Evolutionary conservation across 768 basidiomycete species (phyloP).

Genomic region (Hericium erinaceus): DNA sequence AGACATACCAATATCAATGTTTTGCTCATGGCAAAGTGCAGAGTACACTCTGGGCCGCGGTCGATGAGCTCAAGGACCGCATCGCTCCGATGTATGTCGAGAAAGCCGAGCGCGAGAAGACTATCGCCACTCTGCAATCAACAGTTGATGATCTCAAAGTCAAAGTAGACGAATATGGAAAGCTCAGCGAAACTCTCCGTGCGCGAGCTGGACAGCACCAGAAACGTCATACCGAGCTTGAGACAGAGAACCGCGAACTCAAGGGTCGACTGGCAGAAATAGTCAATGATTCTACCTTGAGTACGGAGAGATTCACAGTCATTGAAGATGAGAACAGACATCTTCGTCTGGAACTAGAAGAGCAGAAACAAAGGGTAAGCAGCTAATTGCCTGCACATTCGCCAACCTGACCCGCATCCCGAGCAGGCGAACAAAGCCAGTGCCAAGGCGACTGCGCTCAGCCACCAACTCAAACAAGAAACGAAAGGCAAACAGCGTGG

Average conservation of each 20-base stretch:
- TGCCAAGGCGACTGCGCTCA: too few relatives aligned
- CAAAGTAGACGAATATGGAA: neutral
- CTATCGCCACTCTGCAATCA: neutral
- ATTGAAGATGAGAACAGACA: too few relatives aligned
- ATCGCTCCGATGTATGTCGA: neutral
- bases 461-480: too few relatives aligned
- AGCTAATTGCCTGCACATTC: too few relatives aligned
- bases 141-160: neutral
- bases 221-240: neutral
- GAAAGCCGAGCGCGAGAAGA: neutral
- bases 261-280: too few relatives aligned
- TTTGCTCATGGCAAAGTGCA: neutral
- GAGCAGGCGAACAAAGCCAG: too few relatives aligned
- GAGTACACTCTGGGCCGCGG: neutral
- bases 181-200: neutral
- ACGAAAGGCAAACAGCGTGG: neutral
- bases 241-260: neutral
- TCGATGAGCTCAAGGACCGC: neutral
- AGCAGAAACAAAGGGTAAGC: too few relatives aligned
- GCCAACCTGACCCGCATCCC: too few relatives aligned
- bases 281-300: too few relatives aligned
- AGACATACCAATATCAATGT: neutral
- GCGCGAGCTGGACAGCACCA: neutral
- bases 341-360: too few relatives aligned
- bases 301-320: too few relatives aligned